Base-by-base conservation (phyloP, 2,329 filamentous ascomycete genomes). In the Cladosporium phlei region DNA sequence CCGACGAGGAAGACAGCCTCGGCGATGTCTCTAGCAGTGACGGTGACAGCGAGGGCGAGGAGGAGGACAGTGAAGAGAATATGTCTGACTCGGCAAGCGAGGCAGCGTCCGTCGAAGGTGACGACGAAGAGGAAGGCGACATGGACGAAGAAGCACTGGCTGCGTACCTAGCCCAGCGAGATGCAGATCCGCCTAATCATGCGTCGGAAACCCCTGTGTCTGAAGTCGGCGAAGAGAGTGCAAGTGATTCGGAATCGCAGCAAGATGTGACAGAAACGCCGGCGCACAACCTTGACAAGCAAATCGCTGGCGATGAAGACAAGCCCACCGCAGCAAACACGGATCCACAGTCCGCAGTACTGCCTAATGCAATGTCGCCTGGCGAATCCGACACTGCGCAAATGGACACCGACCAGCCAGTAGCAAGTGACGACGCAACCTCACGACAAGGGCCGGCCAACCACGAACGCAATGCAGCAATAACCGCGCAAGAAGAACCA, bases 51-150 rank as follows among this genome's bases (percentile, higher is more conserved):
- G 65, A 64, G 30, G 59, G 62, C 34, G 64, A 51, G 28, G 68
- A 67, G 12, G 67, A 65, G 5, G 59, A 65, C 3, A 68, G 67
- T 8, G 64, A 68, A 7, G 72, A 75, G 43, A 75, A 78, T 52
- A 76, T 77, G 59, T 77, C 79, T 49, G 82, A 83, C 75, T 81
- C 81, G 21, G 79, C 77, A 2, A 80, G 81, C 16, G 77, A 63
- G 38, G 69, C 78, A 4, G 78, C 79, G 22, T 68, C 66, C n/a
- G 64, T 62, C n/a, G 69, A 71, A 48, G 73, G 70, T 21, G 46
- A 79, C 29, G 69, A 68, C 17, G 66, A 64, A 19, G 70, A 72
- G 48, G 75, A 70, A 16, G 72, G 72, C 6, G 60, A 68, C 10
- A 79, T 75, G 7, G 82, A 86, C 48, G 83, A 85, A 17, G 58